Percentiles rank a stretch among this genome's conserved stretches.
These are phyloP conservation scores for Boletales sp. DNA, from an alignment of 768 basidiomycete genomes.

Conservation along the genomic window DNA sequence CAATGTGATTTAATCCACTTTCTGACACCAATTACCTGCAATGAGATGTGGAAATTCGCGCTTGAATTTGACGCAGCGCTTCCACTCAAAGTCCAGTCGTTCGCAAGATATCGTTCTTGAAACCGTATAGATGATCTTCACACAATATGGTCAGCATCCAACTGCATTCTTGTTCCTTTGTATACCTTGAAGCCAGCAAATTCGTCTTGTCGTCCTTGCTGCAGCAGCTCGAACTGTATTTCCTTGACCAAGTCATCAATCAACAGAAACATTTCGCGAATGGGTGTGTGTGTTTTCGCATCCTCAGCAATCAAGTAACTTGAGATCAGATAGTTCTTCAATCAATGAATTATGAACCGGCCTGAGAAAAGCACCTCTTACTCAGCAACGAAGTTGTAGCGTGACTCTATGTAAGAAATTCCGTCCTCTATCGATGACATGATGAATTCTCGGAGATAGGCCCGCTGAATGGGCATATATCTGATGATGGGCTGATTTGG, in stretches of 20 bases:
- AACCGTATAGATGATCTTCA: constrained; percentile 43
- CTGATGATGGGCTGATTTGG: constrained; percentile 24
- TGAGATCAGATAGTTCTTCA: not conserved
- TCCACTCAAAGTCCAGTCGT: constrained; percentile 39
- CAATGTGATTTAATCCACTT: not conserved
- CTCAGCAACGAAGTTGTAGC: constrained; percentile 39
- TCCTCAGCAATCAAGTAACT: constrained; percentile 41
- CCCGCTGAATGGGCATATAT: constrained; percentile 19
- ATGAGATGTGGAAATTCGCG: constrained; percentile 45
- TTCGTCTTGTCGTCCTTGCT: constrained; percentile 37
- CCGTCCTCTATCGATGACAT: constrained; percentile 41
- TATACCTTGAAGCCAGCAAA: constrained; percentile 41
- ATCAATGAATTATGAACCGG: not conserved
- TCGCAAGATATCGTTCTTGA: constrained; percentile 34
- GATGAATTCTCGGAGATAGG: constrained; percentile 31
- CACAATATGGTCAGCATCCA: not conserved
- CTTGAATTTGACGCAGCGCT: constrained; percentile 43
- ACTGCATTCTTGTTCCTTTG: not conserved
- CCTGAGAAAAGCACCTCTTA: constrained; percentile 9
- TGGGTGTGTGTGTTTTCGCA: constrained; percentile 35
- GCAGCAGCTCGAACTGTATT: constrained; percentile 32
- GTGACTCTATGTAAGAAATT: constrained; percentile 42
- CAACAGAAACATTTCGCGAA: constrained; percentile 35
- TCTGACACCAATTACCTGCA: constrained; percentile 29
- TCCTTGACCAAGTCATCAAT: constrained; percentile 34